These are phyloP conservation scores for Meyerozyma elateridarum DNA, from an alignment of 1,139 yeast genomes.

Conservation along the genomic window DNA sequence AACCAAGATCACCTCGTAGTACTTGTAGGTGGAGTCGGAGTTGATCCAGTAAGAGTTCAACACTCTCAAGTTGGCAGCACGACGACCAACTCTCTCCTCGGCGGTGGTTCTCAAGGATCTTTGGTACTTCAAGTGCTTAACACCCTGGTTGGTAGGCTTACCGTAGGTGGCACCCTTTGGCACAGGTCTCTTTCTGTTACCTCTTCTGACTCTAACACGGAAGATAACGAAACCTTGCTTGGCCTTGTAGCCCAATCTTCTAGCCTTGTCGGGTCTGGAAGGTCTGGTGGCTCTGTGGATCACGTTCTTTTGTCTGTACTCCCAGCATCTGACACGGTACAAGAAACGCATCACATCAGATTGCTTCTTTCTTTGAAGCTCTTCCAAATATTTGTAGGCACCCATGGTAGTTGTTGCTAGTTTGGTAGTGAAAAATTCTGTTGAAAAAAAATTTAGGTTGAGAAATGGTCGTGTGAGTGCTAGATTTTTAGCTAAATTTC, in stretches of 20 bases:
- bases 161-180: slow-evolving; percentile 99
- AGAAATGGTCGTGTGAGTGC: too few species aligned
- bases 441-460: slow-evolving; percentile 5
- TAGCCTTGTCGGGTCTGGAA: slow-evolving; percentile 99
- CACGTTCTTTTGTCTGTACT: slow-evolving; percentile 98
- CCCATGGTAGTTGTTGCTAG: slow-evolving; percentile 56
- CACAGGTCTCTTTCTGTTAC: slow-evolving; percentile 99
- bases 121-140: slow-evolving; percentile 98
- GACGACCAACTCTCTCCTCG: slow-evolving; percentile 99
- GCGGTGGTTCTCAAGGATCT: slow-evolving; percentile 97
- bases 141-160: slow-evolving; percentile 99
- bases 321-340: slow-evolving; percentile 99
- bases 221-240: slow-evolving; percentile 98
- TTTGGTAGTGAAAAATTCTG: slow-evolving; percentile 12
- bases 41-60: slow-evolving; percentile 99
- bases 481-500: too few species aligned
- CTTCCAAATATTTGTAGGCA: slow-evolving; percentile 99
- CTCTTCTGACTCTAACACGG: slow-evolving; percentile 99
- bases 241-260: slow-evolving; percentile 99
- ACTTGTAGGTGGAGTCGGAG: slow-evolving; percentile 99
- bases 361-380: slow-evolving; percentile 99
- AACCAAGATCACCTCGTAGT: slow-evolving; percentile 94
- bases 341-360: slow-evolving; percentile 98
- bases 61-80: slow-evolving; percentile 98
- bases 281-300: slow-evolving; percentile 99